Evolutionary conservation across 2,329 filamentous ascomycete genomes (phyloP).

Genomic region (Ophiostoma fasciatum): DNA sequence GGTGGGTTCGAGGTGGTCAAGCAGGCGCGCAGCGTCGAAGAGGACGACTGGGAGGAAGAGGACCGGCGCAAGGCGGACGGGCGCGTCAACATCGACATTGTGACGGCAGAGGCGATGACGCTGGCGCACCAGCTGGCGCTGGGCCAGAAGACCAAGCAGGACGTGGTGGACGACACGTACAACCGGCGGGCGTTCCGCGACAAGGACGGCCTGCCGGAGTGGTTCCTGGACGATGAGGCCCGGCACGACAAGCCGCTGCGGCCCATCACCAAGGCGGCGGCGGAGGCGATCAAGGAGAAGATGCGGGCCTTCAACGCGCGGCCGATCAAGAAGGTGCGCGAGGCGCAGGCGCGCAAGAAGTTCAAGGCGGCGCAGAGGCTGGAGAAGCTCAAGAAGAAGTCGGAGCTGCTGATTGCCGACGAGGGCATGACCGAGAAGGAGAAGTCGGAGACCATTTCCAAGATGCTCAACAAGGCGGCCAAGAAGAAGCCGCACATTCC

Average conservation of each 20-base stretch:
- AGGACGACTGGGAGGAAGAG: constrained; percentile 48
- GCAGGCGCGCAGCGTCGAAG: constrained; percentile 17
- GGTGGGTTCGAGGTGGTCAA: constrained; percentile 48
- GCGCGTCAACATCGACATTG: constrained; percentile 78
- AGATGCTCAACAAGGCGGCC: constrained; percentile 64
- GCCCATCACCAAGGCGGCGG: constrained; percentile 84
- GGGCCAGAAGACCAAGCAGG: constrained; percentile 63
- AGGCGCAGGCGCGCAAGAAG: constrained; percentile 94
- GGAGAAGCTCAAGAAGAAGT: constrained; percentile 96
- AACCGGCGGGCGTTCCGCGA: constrained; percentile 89
- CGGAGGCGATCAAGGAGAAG: constrained; percentile 89
- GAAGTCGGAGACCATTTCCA: constrained; percentile 73
- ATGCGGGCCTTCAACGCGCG: constrained; percentile 81
- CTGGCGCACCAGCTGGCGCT: constrained; percentile 83
- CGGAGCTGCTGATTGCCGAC: constrained; percentile 73
- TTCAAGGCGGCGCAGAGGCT: constrained; percentile 80
- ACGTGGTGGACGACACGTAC: constrained; percentile 81
- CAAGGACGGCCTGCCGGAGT: constrained; percentile 81
- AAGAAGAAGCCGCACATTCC: constrained; percentile 77
- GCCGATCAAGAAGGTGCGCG: constrained; percentile 97
- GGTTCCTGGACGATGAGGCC: constrained; percentile 90
- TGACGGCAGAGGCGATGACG: constrained; percentile 98
- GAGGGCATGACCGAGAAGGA: constrained; percentile 93
- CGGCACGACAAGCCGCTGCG: constrained; percentile 72
- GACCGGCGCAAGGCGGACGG: constrained; percentile 47